Percentiles rank a stretch among this genome's conserved stretches.
Conservation (phyloP, 257 asterid species). For the Ligustrum vulgare region DNA sequence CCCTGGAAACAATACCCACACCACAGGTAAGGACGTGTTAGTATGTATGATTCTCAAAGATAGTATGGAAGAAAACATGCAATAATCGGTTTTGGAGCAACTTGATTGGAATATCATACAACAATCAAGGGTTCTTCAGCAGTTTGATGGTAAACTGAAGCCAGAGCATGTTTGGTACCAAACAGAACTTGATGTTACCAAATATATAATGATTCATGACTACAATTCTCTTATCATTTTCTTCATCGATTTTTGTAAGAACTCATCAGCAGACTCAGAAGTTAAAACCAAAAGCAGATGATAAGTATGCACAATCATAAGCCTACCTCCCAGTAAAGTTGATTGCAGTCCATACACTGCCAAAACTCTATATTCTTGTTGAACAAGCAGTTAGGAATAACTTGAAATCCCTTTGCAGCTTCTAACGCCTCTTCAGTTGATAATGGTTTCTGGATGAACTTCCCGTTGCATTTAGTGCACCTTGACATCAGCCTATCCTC, state of each 20-base stretch:
- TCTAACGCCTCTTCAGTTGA: conserved; percentile 89
- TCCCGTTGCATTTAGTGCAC: conserved; percentile 93
- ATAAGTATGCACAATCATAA: too few relatives aligned
- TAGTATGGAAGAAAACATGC: background rate
- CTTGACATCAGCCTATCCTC: conserved; percentile 89
- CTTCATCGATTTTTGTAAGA: background rate
- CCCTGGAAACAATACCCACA: conserved; percentile 52
- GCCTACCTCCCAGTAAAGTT: conserved; percentile 76
- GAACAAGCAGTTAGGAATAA: conserved; percentile 86
- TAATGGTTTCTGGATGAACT: conserved; percentile 86
- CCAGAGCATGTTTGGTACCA: too few relatives aligned
- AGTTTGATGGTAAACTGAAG: too few relatives aligned
- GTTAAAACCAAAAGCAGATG: background rate
- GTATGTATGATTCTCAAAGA: conserved; percentile 1
- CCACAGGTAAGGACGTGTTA: conserved; percentile 10
- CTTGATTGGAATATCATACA: too few relatives aligned
- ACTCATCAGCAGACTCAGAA: background rate
- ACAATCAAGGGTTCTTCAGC: too few relatives aligned
- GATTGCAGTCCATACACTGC: conserved; percentile 94
- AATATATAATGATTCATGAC: too few relatives aligned
- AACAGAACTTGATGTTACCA: background rate
- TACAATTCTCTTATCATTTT: too few relatives aligned
- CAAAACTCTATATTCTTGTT: conserved; percentile 80
- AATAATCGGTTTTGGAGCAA: too few relatives aligned
- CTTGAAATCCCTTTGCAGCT: conserved; percentile 95